Percentiles rank a stretch among this genome's conserved stretches.
phyloP scores from a whole-genome alignment of 805 yeast genomes.

The Helenozyma rhizophorensis region DNA sequence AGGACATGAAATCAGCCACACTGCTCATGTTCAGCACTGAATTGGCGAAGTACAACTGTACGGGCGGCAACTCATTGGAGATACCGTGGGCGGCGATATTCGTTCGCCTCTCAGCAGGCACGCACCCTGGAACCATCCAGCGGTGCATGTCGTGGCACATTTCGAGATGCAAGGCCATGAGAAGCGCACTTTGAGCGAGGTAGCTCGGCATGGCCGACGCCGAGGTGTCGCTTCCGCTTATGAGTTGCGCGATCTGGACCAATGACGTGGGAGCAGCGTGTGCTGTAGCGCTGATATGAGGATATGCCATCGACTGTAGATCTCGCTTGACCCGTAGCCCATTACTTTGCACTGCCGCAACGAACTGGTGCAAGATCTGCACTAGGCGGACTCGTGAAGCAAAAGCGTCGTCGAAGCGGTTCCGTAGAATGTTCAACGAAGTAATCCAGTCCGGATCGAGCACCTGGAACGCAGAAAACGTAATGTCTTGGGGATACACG shows the following conservation, averaged over 20 bases:
- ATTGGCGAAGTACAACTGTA: constrained; percentile 21
- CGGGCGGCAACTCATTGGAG: constrained; percentile 25
- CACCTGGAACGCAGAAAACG: constrained; percentile 26
- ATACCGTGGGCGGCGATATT: constrained; percentile 18
- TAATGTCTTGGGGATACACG: constrained; percentile 26
- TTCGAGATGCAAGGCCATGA: constrained; percentile 26
- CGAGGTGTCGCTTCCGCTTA: too few species aligned
- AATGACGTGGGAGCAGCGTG: too few species aligned
- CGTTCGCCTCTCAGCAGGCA: constrained; percentile 8
- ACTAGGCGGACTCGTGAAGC: constrained; percentile 18
- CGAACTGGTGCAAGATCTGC: constrained; percentile 22
- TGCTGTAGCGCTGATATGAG: too few species aligned
- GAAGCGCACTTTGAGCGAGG: constrained; percentile 25
- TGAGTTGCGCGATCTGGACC: too few species aligned
- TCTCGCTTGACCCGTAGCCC: too few species aligned
- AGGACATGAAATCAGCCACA: constrained; percentile 10
- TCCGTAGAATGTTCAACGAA: constrained; percentile 14
- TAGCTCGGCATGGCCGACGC: constrained; percentile 6
- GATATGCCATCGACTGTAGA: too few species aligned
- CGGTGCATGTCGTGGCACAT: constrained; percentile 18
- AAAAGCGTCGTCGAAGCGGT: constrained; percentile 18
- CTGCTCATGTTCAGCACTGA: constrained; percentile 16
- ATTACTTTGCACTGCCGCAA: constrained; percentile 17
- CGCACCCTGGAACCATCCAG: constrained; percentile 24
- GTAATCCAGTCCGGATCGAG: constrained; percentile 19